Conservation (phyloP, 768 basidiomycete species). For the Hericium erinaceus region DNA sequence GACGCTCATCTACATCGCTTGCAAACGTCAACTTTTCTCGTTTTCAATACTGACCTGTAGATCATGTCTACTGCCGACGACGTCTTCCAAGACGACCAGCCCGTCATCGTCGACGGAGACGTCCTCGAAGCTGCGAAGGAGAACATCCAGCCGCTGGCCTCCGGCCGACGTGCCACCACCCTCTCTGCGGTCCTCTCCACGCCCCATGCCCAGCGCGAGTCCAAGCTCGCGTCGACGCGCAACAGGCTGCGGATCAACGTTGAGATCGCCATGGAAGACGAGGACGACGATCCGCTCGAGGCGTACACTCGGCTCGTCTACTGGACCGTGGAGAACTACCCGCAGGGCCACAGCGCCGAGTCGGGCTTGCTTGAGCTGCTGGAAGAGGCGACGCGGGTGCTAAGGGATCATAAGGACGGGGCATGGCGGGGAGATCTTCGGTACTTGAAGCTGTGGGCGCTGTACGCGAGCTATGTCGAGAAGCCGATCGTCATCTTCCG, state of each 20-base stretch:
- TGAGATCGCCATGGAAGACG: constrained; percentile 57
- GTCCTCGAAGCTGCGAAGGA: constrained; percentile 78
- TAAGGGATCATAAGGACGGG: constrained; percentile 69
- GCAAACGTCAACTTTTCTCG: no score
- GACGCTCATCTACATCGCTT: not conserved
- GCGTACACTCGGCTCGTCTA: constrained; percentile 79
- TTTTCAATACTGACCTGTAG: no score
- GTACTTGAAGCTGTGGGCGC: constrained; percentile 90
- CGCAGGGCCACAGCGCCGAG: constrained; percentile 82
- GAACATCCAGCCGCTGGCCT: constrained; percentile 76
- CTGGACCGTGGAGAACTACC: constrained; percentile 93
- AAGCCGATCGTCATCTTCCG: constrained; percentile 80
- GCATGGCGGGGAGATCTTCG: constrained; percentile 72
- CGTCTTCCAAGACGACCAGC: constrained; percentile 29
- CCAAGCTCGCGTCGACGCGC: constrained; percentile 55
- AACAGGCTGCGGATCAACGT: constrained; percentile 64
- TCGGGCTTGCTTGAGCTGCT: constrained; percentile 87
- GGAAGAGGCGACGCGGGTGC: constrained; percentile 82
- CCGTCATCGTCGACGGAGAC: constrained; percentile 66
- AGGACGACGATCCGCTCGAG: constrained; percentile 76
- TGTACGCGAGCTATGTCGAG: constrained; percentile 90
- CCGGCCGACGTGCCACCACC: constrained; percentile 71
- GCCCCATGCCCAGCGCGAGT: constrained; percentile 68
- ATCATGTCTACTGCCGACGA: constrained; percentile 15
- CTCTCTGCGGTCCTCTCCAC: constrained; percentile 67